Conservation (phyloP, 2,329 filamentous ascomycete species). For the Ilyonectria mors-panacis region DNA sequence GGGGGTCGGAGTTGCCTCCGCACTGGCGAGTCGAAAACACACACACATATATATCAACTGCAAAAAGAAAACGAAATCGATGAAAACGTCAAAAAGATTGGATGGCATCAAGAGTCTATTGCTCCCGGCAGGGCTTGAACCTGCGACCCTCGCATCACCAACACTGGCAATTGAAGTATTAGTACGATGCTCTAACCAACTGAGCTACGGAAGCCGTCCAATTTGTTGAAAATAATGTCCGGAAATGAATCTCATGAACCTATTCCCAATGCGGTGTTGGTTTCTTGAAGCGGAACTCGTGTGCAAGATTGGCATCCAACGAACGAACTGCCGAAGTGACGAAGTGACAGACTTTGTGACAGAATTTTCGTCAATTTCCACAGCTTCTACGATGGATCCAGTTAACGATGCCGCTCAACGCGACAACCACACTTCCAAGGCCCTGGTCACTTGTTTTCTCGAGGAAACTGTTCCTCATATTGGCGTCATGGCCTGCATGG, state of each 20-base stretch:
- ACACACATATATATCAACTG: not conserved
- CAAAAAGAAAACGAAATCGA: not conserved
- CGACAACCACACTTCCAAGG: not conserved
- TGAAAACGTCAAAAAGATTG: slow-evolving; percentile 26
- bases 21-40: not conserved
- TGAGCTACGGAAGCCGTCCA: slow-evolving; percentile 50
- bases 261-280: not conserved
- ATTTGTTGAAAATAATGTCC: slow-evolving; percentile 7
- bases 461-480: not conserved
- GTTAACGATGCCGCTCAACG: not conserved
- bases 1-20: too few species aligned
- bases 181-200: slow-evolving; percentile 51
- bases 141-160: slow-evolving; percentile 49
- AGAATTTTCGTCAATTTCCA: not conserved
- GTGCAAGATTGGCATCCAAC: not conserved
- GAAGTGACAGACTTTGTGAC: not conserved
- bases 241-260: slow-evolving; percentile 1
- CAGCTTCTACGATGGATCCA: too few species aligned
- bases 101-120: slow-evolving; percentile 40
- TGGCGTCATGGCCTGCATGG: not conserved
- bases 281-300: not conserved
- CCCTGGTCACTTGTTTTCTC: not conserved
- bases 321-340: not conserved
- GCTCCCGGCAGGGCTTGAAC: slow-evolving; percentile 50
- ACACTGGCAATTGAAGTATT: slow-evolving; percentile 41